Evolutionary conservation across 2,329 filamentous ascomycete genomes (phyloP), one percentile per base, ranked within the genome.

Genomic region (Emmonsia crescens): DNA sequence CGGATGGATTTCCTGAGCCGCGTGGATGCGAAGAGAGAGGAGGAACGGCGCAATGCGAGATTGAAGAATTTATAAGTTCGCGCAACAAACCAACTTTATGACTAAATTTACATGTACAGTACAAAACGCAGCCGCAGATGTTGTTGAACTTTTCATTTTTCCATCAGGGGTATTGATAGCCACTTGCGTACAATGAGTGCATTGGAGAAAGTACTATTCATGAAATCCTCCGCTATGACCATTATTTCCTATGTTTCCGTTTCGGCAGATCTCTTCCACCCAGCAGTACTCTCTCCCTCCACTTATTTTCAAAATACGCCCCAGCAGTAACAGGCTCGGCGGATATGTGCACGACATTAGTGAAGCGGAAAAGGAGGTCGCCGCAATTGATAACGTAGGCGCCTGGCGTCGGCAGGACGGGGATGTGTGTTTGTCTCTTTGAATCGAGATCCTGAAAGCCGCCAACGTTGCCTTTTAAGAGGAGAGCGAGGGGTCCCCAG

Each of bases 1-100:
- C 78, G 83, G 55, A 85, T 84, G 78, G 82, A 85, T 59, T 87
- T 87, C 69, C 74, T 87, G 76, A 79, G 78, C 62, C 79, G 80
- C 12, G 81, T 84, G 33, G 83, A 84, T 64, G 76, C 78, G 49
- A 79, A 79, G 63, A 76, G 76, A 66, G 83, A 86, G 64, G 80
- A 82, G 58, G 82, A 85, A 66, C 78, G 79, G 57, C 77, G 79
- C 64, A 77, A 75, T 66, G 78, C 78, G 48, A 79, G 82, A 64
- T 68, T 80, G 69, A 79, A 77, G 68, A 72, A 51, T 51, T 29
- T 59, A 59, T 59, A 49, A 12, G 12, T 40, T 59, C 12, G 5
- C 27, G 27, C 42, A 42, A 59, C 8, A 16, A 33, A 52, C 2
- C 19, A n/a, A 52, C 16, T 16, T 19, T 33, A 33, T 42, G 5